phyloP scores from a whole-genome alignment of 768 basidiomycete species.

The Leccinellum albellum region DNA sequence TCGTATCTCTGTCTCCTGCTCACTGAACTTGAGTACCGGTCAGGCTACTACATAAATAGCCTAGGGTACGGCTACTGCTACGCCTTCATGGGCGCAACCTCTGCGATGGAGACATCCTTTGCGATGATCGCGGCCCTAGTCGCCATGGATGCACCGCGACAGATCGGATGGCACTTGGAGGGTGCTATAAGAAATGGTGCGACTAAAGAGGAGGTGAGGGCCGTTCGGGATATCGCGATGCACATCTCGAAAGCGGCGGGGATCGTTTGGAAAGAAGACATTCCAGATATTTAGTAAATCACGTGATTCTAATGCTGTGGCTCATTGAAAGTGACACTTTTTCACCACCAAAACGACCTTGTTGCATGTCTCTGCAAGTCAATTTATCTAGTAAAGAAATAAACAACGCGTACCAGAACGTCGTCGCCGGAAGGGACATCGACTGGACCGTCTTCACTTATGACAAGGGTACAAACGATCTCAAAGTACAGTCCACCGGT shows the following conservation, averaged over 20 bases:
- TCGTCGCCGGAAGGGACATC: constrained; percentile 61
- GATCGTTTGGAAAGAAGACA: constrained; percentile 46
- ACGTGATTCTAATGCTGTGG: constrained; percentile 13
- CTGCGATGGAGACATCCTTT: constrained; percentile 55
- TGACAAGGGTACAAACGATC: constrained; percentile 76
- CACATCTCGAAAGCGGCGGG: constrained; percentile 47
- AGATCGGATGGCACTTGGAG: constrained; percentile 63
- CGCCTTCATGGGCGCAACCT: constrained; percentile 43
- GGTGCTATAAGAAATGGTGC: constrained; percentile 56
- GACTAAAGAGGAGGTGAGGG: constrained; percentile 46
- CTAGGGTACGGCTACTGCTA: constrained; percentile 60
- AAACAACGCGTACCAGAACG: constrained; percentile 67
- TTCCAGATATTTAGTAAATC: constrained; percentile 40
- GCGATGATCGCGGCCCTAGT: constrained; percentile 60
- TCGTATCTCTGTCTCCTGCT: not conserved
- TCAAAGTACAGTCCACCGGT: constrained; percentile 86
- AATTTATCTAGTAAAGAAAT: constrained; percentile 76
- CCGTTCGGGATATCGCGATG: constrained; percentile 54
- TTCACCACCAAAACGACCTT: not conserved
- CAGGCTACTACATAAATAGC: constrained; percentile 52
- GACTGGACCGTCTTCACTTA: constrained; percentile 83
- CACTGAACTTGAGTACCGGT: not conserved
- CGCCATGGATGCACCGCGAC: constrained; percentile 56
- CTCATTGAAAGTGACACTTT: no score
- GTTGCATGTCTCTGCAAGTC: constrained; percentile 70